Evolutionary conservation across 2,329 filamentous ascomycete genomes (phyloP).

Genomic region (Monosporascus sp.): DNA sequence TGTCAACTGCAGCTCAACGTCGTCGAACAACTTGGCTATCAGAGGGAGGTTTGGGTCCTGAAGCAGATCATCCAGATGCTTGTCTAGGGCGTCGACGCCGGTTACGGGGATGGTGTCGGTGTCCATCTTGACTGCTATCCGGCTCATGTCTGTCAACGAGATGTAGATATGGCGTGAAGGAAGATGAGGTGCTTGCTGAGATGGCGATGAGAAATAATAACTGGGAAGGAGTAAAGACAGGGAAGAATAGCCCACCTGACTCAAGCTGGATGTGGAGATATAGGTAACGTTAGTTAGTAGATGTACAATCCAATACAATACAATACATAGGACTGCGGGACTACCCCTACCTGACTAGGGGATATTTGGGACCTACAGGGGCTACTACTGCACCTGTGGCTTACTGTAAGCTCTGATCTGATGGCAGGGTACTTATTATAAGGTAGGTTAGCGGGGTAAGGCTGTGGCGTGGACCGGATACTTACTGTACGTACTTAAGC

Average conservation of each 20-base stretch:
- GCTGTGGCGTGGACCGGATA: not conserved
- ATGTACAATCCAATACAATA: too few species aligned
- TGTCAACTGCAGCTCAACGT: conserved; percentile 54
- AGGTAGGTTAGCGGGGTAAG: not conserved
- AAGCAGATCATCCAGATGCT: conserved; percentile 48
- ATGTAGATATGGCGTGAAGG: not conserved
- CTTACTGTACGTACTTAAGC: not conserved
- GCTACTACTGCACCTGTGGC: not conserved
- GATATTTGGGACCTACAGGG: conserved; percentile 1
- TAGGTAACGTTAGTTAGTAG: not conserved
- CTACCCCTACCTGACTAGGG: not conserved
- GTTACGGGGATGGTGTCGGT: conserved; percentile 42
- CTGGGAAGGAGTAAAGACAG: not conserved
- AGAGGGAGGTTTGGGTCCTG: conserved; percentile 37
- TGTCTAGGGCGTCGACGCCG: conserved; percentile 48
- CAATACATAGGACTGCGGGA: too few species aligned
- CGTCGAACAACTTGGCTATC: conserved; percentile 49
- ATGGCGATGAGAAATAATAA: not conserved
- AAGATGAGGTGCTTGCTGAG: not conserved
- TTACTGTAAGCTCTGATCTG: not conserved
- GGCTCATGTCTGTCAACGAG: conserved; percentile 11
- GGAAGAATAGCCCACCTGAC: not conserved
- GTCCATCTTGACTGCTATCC: conserved; percentile 34
- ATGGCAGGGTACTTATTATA: not conserved
- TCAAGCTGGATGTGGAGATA: not conserved